Evolutionary conservation across 75 land plant genomes (phyloP), one percentile per base, ranked within the genome.

Genomic region (Sequoiadendron giganteum): DNA sequence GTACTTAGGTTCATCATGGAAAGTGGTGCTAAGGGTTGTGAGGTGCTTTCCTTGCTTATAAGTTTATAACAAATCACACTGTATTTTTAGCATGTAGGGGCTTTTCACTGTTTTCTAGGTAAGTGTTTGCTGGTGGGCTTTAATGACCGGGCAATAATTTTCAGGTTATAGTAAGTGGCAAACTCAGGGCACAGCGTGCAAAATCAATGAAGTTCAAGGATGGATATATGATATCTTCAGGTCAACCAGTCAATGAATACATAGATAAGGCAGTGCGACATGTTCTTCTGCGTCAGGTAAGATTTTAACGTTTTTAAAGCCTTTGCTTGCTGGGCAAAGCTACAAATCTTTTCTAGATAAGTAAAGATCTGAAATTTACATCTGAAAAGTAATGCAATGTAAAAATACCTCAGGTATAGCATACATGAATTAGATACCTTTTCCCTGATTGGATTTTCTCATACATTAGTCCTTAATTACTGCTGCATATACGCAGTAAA

Each of bases 101-200:
- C 75, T 84, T 68, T 25, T 15, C 52, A 38, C 16, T 52, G 55
- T 86, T 6, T 61, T 48, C 30, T 28, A 21, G 45, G 39, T 16
- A 38, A n/a, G 49, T 81, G 9, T 47, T 47, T n/a, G 34, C 1
- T 82, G 32, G 15, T 9, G 16, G 34, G 5, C 28, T 82, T 42
- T 82, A 47, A 82, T 82, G 48, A 1, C 49, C 13, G 48, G 49
- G 5, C 16, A 43, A 43, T 11, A 13, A 3, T 34, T 32, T 89
- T 56, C 88, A 95, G 96, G 97, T 96, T 36, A 96, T 96, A 92
- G 95, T 96, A 7, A 95, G 97, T 89, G 97, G 97, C 47, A 96
- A 96, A 43, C 90, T 96, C 43, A 94, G 97, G 79, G 97, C 97
- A 61, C 91, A 89, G 52, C 95, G 97, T 91, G 97, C 97, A 36